A percentile compares a stretch with the other conserved stretches of the same genome.
These are phyloP conservation scores for Neopestalotiopsis rosae DNA, from an alignment of 2,329 filamentous ascomycete genomes.

Conservation along the genomic window DNA sequence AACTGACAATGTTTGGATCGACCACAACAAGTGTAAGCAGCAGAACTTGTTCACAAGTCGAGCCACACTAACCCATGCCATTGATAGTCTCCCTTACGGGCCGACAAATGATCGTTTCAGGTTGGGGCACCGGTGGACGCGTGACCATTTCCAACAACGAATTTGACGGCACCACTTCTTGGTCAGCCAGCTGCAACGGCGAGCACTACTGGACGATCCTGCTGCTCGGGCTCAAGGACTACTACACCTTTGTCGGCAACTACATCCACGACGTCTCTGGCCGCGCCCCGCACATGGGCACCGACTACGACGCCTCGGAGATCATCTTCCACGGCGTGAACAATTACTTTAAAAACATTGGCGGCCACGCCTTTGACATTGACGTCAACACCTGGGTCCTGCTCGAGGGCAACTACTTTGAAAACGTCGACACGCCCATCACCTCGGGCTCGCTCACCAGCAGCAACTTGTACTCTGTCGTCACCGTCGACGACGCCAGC, in stretches of 20 bases:
- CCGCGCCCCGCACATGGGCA: constrained; percentile 47
- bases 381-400: constrained; percentile 1
- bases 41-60: background rate
- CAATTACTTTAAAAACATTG: constrained; percentile 41
- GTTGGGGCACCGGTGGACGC: constrained; percentile 37
- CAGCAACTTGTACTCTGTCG: constrained; percentile 2
- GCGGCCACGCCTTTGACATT: constrained; percentile 1
- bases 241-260: constrained; percentile 49
- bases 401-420: constrained; percentile 7
- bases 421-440: background rate
- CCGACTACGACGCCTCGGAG: constrained; percentile 25
- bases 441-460: background rate
- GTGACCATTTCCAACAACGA: constrained; percentile 53
- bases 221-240: constrained; percentile 29
- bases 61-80: background rate
- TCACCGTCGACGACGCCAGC: background rate
- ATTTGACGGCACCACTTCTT: constrained; percentile 47
- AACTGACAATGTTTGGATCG: constrained; percentile 41
- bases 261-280: constrained; percentile 50
- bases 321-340: constrained; percentile 44
- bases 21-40: constrained; percentile 25
- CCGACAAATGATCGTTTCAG: constrained; percentile 48
- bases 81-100: constrained; percentile 41
- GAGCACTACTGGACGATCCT: constrained; percentile 49
- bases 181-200: constrained; percentile 48